These are phyloP conservation scores for Zychaea mexicana DNA, from an alignment of 371 early-diverging fungal species.

Conservation along the genomic window DNA sequence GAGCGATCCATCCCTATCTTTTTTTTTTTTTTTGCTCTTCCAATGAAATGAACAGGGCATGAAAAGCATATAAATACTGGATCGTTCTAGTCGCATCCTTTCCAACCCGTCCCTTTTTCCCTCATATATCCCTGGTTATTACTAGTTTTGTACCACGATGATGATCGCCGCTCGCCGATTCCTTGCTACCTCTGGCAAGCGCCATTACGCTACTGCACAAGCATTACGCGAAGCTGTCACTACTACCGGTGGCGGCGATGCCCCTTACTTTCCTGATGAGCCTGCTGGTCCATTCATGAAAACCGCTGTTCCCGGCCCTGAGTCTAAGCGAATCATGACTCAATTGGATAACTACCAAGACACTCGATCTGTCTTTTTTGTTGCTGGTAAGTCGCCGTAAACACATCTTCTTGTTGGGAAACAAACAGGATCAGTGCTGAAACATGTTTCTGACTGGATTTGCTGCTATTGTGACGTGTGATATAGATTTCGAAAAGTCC, in stretches of 20 bases:
- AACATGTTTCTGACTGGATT: background rate
- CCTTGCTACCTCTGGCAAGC: background rate
- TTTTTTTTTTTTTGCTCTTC: background rate
- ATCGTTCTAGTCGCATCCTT: background rate
- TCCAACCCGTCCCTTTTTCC: background rate
- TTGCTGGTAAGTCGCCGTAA: conserved; percentile 52
- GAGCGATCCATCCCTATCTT: background rate
- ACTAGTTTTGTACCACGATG: background rate
- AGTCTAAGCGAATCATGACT: conserved; percentile 35
- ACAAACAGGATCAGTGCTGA: background rate
- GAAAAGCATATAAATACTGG: background rate
- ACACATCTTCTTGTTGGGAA: background rate
- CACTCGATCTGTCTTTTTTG: conserved; percentile 46
- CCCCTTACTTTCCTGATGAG: conserved; percentile 38
- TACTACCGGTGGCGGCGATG: conserved; percentile 1
- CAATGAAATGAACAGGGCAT: background rate
- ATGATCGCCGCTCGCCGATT: conserved; percentile 9
- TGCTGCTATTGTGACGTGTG: conserved; percentile 6
- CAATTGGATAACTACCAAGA: conserved; percentile 46
- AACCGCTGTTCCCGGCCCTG: conserved; percentile 49
- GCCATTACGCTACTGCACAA: conserved; percentile 5
- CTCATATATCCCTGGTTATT: background rate
- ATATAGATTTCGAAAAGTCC: conserved; percentile 64
- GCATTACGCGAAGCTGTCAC: background rate
- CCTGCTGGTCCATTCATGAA: conserved; percentile 35